These are phyloP conservation scores for Saccharomycopsis lassenensis DNA, from an alignment of 805 yeast species.

Conservation along the genomic window DNA sequence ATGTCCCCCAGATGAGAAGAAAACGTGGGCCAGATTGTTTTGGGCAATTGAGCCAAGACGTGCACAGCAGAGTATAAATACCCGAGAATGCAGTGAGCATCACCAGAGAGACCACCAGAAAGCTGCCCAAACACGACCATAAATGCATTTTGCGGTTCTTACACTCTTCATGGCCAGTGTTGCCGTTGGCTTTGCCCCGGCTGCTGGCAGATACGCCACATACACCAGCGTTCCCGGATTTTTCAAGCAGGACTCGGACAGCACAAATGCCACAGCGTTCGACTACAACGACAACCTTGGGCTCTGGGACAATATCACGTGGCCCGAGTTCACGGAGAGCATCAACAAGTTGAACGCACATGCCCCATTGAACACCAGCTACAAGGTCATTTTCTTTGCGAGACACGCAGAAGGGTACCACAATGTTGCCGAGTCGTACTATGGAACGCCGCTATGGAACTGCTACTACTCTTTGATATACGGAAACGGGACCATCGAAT, in stretches of 20 bases:
- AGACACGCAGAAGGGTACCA: constrained; percentile 49
- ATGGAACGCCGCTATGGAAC: constrained; percentile 38
- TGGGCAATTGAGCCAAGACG: too few relatives aligned
- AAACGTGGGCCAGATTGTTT: too few relatives aligned
- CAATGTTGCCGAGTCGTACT: constrained; percentile 34
- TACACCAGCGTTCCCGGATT: constrained; percentile 29
- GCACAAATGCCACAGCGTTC: constrained; percentile 33
- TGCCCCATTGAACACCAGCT: constrained; percentile 23
- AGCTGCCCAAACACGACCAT: too few relatives aligned
- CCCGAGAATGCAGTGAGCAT: too few relatives aligned
- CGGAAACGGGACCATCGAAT: constrained; percentile 36
- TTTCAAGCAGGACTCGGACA: constrained; percentile 32
- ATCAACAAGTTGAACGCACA: constrained; percentile 27
- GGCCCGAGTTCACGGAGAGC: constrained; percentile 25
- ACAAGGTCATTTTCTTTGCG: constrained; percentile 37
- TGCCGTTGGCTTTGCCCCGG: neutral
- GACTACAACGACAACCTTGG: constrained; percentile 35
- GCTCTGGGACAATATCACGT: constrained; percentile 22
- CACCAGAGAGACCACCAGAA: too few relatives aligned
- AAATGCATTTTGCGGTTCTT: too few relatives aligned
- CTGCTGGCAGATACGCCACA: constrained; percentile 1
- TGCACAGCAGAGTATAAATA: too few relatives aligned
- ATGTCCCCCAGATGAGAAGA: too few relatives aligned
- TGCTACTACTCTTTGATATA: constrained; percentile 31
- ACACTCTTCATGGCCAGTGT: too few relatives aligned